phyloP scores from a whole-genome alignment of 176 grass and related monocot genomes.

The Hyparrhenia diplandra region DNA sequence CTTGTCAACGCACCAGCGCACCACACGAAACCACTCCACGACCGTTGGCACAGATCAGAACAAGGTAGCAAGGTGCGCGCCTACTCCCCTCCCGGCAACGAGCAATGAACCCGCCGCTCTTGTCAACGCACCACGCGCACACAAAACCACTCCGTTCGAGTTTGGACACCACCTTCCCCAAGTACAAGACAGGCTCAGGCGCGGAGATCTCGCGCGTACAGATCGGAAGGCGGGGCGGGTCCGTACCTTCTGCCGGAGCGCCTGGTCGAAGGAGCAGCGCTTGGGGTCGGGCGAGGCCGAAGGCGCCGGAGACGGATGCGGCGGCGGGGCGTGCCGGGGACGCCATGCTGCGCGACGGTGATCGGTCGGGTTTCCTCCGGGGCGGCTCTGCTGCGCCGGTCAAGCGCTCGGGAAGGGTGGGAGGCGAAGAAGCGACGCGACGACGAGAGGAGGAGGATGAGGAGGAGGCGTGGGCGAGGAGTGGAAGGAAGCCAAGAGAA shows the following conservation, averaged over 20 bases:
- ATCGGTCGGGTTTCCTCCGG: constrained; percentile 27
- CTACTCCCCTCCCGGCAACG: neutral
- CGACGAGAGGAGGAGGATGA: neutral
- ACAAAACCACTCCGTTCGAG: neutral
- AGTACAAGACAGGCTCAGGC: neutral
- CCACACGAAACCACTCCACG: neutral
- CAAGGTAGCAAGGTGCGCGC: neutral
- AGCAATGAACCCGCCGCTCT: neutral
- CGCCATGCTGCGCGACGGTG: constrained; percentile 18
- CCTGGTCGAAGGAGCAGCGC: constrained; percentile 50
- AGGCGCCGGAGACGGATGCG: constrained; percentile 41
- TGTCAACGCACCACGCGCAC: neutral
- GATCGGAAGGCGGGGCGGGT: neutral
- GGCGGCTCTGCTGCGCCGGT: neutral
- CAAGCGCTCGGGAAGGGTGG: no score
- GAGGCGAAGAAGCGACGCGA: constrained; percentile 11
- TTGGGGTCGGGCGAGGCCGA: constrained; percentile 44
- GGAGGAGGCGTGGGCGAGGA: constrained; percentile 23
- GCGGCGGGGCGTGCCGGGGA: constrained; percentile 44
- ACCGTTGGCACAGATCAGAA: neutral
- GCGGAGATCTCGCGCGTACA: neutral
- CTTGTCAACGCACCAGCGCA: neutral
- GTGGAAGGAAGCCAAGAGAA: neutral
- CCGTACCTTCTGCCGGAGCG: constrained; percentile 39
- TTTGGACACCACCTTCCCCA: neutral